phyloP scores from a whole-genome alignment of 2,329 filamentous ascomycete genomes.

The Decorospora gaudefroyi region DNA sequence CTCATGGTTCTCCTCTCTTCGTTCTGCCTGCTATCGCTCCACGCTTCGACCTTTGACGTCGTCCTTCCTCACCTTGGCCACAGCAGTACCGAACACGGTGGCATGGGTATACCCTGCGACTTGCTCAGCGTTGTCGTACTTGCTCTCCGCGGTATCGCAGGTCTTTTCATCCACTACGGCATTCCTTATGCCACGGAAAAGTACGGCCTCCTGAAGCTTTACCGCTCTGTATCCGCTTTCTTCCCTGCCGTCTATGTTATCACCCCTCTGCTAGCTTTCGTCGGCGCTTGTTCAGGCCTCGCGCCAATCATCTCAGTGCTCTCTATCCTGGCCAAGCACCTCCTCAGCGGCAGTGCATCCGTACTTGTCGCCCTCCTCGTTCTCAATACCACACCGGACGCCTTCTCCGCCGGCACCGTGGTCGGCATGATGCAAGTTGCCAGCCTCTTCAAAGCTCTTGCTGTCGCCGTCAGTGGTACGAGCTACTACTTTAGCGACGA shows the following conservation, averaged over 20 bases:
- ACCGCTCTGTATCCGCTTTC: constrained; percentile 48
- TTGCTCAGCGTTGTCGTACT: constrained; percentile 52
- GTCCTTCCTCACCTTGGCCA: constrained; percentile 55
- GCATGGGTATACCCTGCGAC: constrained; percentile 54
- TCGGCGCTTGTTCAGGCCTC: constrained; percentile 42
- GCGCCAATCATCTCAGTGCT: constrained; percentile 47
- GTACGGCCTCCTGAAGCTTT: constrained; percentile 51
- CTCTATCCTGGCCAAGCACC: constrained; percentile 52
- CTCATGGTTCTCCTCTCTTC: constrained; percentile 54
- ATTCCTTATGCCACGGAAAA: constrained; percentile 47
- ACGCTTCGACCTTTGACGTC: constrained; percentile 58
- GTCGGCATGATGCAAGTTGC: constrained; percentile 56
- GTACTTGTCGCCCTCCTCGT: constrained; percentile 54
- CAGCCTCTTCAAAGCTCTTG: constrained; percentile 54
- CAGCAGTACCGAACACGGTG: constrained; percentile 51
- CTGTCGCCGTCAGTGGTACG: constrained; percentile 52
- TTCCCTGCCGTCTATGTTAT: constrained; percentile 50
- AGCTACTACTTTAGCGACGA: constrained; percentile 54
- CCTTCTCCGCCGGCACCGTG: constrained; percentile 53
- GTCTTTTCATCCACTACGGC: constrained; percentile 45
- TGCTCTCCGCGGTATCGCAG: constrained; percentile 50
- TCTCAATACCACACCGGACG: constrained; percentile 55
- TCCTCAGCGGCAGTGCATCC: constrained; percentile 49
- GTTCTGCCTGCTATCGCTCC: constrained; percentile 60
- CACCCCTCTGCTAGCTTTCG: constrained; percentile 48